phyloP scores from a whole-genome alignment of 495 filamentous ascomycete species.

The Aspergillus campestris region DNA sequence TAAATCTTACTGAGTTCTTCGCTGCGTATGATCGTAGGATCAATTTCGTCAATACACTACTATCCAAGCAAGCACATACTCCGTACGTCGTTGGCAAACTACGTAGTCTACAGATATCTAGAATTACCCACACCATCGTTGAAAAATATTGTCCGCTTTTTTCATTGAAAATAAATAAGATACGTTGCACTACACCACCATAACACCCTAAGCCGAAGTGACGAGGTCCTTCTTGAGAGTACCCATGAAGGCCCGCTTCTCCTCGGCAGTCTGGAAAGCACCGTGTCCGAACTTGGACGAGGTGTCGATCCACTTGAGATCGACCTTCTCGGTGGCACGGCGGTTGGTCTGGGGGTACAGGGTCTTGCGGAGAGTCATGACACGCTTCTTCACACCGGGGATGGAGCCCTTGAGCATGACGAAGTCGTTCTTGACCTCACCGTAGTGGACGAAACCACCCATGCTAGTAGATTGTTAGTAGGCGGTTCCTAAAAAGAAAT shows the following conservation, averaged over 20 bases:
- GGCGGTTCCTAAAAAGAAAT: no score
- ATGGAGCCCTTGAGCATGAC: conserved; percentile 95
- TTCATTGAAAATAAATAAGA: conserved; percentile 38
- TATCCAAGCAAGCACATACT: no score
- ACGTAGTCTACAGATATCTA: background rate
- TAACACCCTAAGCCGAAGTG: conserved; percentile 60
- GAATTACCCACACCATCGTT: conserved; percentile 4
- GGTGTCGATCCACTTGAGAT: conserved; percentile 99
- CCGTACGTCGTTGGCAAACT: no score
- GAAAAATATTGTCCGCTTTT: conserved; percentile 38
- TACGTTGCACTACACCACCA: conserved; percentile 34
- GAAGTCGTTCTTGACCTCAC: conserved; percentile 99
- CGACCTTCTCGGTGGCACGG: conserved; percentile 94
- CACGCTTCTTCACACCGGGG: conserved; percentile 98
- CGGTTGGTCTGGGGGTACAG: conserved; percentile 96
- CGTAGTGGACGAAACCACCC: conserved; percentile 98
- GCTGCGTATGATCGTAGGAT: no score
- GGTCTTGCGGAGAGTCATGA: conserved; percentile 98
- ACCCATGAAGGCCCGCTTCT: conserved; percentile 97
- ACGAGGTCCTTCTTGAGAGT: conserved; percentile 98
- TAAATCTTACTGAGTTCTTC: no score
- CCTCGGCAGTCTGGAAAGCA: conserved; percentile 94
- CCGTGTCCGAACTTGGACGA: conserved; percentile 99
- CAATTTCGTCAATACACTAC: no score
- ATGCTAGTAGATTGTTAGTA: no score